Base-by-base conservation (phyloP, 192 early-diverging fungal species). In the Gryganskiella cystojenkinii region DNA sequence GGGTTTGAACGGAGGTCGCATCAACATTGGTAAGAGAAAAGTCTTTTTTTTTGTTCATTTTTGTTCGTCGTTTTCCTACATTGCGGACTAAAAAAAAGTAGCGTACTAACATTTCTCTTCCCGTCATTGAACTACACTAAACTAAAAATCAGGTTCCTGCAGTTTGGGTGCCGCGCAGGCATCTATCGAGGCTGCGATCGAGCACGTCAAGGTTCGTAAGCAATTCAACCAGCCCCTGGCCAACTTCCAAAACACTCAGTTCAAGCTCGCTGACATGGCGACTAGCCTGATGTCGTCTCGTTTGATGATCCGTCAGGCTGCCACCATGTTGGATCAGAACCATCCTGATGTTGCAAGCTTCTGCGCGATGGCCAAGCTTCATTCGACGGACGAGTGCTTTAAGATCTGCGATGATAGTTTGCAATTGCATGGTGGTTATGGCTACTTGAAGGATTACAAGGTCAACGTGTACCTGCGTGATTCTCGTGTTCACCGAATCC, bases 401-500 rank as follows among this genome's bases (percentile, higher is more conserved):
- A n/a, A 85, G 65, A 81, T 89, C n/a, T 84, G 66, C 56, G 80
- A 88, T 51, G 68, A 82, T 11, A 71, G 73, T 15, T 56, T 88
- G 63, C 86, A 88, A 67, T 55, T 88, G 62, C 85, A 88, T 43
- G 86, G 86, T 30, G 86, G 86, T 42, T 89, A 87, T 25, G 86
- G 88, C 27, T 89, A 89, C 81, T 50, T 89, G 67, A 86, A 89
- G 71, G 85, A 86, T 61, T 88, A 87, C 61, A 76, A 83, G 47
- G 81, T 89, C 19, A 85, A 88, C 50, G 86, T 87, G 56, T 88
- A 84, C 58, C 46, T 87, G 54, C 80, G 88, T 6, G 88, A 88
- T 52, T 49, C 84, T 22, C 70, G 88, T 25, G 88, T 89, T 6
- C 85, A 89, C 79, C 83, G 84, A 40, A 89, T 89, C 56, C 75